phyloP scores from a whole-genome alignment of 441 rosid species.

The Populus hybrid region DNA sequence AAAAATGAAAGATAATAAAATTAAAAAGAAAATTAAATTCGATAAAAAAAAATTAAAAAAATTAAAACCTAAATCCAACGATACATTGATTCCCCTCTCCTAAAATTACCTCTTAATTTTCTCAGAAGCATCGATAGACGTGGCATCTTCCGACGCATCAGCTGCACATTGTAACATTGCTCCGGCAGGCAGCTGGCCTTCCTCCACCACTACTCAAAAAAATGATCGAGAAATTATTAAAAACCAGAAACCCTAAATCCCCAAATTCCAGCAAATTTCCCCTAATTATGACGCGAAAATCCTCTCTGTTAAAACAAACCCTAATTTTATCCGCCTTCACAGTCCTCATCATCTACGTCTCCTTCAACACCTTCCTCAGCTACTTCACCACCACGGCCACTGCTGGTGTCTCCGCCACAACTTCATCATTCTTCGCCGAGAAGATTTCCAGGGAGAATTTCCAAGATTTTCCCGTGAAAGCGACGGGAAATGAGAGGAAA shows the following conservation, averaged over 20 bases:
- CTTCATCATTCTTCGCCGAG: constrained; percentile 10
- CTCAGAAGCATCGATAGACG: too few relatives aligned
- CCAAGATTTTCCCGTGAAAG: constrained; percentile 1
- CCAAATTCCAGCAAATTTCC: background rate
- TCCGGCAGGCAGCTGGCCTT: too few relatives aligned
- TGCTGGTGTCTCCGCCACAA: background rate
- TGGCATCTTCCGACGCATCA: too few relatives aligned
- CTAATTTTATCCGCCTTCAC: constrained; percentile 37
- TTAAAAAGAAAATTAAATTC: too few relatives aligned
- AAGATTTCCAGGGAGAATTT: constrained; percentile 16
- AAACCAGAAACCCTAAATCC: constrained; percentile 15
- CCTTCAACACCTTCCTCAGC: constrained; percentile 53
- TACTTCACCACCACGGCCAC: constrained; percentile 24
- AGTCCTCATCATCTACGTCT: constrained; percentile 58
- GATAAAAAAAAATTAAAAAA: too few relatives aligned
- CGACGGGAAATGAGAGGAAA: background rate
- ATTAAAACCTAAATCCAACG: too few relatives aligned
- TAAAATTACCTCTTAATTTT: too few relatives aligned
- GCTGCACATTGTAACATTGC: too few relatives aligned
- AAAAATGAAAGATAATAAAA: too few relatives aligned
- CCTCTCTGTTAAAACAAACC: constrained; percentile 60
- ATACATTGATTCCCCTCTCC: too few relatives aligned
- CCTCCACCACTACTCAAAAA: too few relatives aligned
- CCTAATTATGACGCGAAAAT: constrained; percentile 59
- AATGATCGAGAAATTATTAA: background rate